These are phyloP conservation scores for Moesziomyces antarcticus DNA, from an alignment of 1,284 basidiomycete species.

Conservation along the genomic window DNA sequence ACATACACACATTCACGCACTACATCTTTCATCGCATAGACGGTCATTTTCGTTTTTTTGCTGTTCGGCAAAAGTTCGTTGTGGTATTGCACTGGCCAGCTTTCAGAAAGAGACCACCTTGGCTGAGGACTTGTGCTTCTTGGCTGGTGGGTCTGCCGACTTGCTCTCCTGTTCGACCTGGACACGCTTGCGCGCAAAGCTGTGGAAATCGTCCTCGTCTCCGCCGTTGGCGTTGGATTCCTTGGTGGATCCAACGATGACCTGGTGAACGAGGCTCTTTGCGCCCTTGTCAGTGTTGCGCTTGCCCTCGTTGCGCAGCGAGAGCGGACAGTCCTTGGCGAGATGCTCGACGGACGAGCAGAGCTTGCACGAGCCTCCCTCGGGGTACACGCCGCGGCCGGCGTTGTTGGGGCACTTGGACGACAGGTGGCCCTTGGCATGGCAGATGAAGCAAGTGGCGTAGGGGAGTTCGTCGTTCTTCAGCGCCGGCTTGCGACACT, in stretches of 20 bases:
- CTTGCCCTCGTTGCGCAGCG: slow-evolving; percentile 70
- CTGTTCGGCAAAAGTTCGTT: not conserved
- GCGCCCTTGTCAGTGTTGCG: slow-evolving; percentile 28
- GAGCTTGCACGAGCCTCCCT: slow-evolving; percentile 92
- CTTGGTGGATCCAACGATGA: slow-evolving; percentile 57
- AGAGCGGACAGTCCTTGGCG: slow-evolving; percentile 81
- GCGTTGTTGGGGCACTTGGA: slow-evolving; percentile 83
- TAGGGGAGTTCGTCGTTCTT: slow-evolving; percentile 74
- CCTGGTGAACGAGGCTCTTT: slow-evolving; percentile 21
- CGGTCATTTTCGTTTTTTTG: not conserved
- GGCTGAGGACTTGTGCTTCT: slow-evolving; percentile 16
- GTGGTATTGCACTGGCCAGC: not conserved
- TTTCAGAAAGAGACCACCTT: slow-evolving; percentile 42
- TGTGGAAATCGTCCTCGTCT: slow-evolving; percentile 93
- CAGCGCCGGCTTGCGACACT: slow-evolving; percentile 78
- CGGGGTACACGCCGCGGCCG: slow-evolving; percentile 85
- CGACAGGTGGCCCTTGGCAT: slow-evolving; percentile 78
- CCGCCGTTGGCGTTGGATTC: slow-evolving; percentile 75
- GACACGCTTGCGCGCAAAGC: slow-evolving; percentile 75
- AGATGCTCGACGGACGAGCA: slow-evolving; percentile 86
- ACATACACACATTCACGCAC: not conserved
- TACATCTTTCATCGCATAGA: slow-evolving; percentile 5
- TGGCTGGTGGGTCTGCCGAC: slow-evolving; percentile 5
- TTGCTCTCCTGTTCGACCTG: slow-evolving; percentile 72
- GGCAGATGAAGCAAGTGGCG: slow-evolving; percentile 92